Conservation (phyloP, 352 stramenopile genomes). For the Phytopythium sindhum region DNA sequence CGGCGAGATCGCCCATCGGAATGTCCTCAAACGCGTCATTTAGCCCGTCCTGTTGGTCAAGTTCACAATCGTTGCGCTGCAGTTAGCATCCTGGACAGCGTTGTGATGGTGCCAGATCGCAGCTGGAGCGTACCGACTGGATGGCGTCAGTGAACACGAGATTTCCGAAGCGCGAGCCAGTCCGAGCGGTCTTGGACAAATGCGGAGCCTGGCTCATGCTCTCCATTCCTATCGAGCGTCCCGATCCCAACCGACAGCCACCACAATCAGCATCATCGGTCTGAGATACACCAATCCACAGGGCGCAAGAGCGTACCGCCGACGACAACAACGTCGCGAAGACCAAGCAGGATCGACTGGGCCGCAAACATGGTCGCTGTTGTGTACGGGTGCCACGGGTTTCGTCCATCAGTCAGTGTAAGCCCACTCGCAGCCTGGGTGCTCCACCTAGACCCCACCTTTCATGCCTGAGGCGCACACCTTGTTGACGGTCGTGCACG, state of each 20-base stretch:
- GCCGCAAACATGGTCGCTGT: slow-evolving; percentile 72
- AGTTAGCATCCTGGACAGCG: background rate
- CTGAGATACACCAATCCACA: background rate
- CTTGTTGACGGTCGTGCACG: slow-evolving; percentile 98
- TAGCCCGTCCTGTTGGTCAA: slow-evolving; percentile 82
- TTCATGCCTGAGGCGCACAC: slow-evolving; percentile 96
- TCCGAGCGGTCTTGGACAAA: slow-evolving; percentile 70
- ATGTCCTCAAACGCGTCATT: slow-evolving; percentile 92
- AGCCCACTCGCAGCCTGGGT: no score
- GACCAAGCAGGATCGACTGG: slow-evolving; percentile 86
- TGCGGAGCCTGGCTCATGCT: slow-evolving; percentile 96
- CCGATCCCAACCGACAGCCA: no score
- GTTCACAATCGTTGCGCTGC: background rate
- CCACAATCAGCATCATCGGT: background rate
- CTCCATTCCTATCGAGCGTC: slow-evolving; percentile 78
- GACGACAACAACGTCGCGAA: slow-evolving; percentile 79
- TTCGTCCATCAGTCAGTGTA: background rate
- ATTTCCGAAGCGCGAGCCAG: slow-evolving; percentile 84
- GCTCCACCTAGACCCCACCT: slow-evolving; percentile 21
- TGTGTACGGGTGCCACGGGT: background rate
- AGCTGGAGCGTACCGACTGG: slow-evolving; percentile 32
- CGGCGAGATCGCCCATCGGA: slow-evolving; percentile 94
- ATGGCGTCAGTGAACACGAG: slow-evolving; percentile 86
- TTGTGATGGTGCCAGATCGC: background rate
- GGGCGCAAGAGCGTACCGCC: slow-evolving; percentile 27